Conservation (phyloP, 345 rosid species). For the Citrus medica region DNA sequence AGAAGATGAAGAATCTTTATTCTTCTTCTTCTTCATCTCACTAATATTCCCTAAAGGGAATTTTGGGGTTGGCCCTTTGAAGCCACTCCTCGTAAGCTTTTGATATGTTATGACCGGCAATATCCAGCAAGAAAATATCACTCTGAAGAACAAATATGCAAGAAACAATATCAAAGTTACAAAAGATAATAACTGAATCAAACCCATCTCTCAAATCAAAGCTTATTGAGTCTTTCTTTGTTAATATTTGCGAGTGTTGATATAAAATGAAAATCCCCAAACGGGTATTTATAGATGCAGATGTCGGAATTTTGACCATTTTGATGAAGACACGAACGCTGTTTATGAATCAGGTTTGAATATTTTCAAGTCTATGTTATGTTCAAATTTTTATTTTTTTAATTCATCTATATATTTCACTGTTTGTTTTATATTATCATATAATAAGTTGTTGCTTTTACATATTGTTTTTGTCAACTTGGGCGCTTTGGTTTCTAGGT, state of each 20-base stretch:
- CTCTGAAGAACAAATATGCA: constrained; percentile 30
- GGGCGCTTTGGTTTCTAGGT: not conserved
- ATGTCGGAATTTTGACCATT: constrained; percentile 23
- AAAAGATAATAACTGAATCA: constrained; percentile 19
- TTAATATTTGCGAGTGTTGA: not conserved
- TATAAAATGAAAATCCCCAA: not conserved
- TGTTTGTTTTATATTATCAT: not conserved
- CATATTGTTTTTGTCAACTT: not conserved
- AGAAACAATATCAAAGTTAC: constrained; percentile 20
- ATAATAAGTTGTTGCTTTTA: not conserved
- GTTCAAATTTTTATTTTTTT: not conserved
- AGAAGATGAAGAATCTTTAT: constrained; percentile 7
- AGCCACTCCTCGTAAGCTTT: constrained; percentile 63
- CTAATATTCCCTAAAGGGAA: constrained; percentile 79
- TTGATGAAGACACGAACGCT: not conserved
- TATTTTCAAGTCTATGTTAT: not conserved
- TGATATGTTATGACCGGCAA: constrained; percentile 43
- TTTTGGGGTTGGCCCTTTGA: constrained; percentile 68
- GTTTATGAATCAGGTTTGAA: constrained; percentile 2
- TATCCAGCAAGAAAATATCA: constrained; percentile 61
- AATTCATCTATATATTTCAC: not conserved
- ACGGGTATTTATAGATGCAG: constrained; percentile 38
- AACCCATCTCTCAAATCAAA: constrained; percentile 15
- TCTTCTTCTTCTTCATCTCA: constrained; percentile 45
- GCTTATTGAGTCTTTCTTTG: no score